phyloP scores from a whole-genome alignment of 129 eudicot species.

The Artemisia tridentata region DNA sequence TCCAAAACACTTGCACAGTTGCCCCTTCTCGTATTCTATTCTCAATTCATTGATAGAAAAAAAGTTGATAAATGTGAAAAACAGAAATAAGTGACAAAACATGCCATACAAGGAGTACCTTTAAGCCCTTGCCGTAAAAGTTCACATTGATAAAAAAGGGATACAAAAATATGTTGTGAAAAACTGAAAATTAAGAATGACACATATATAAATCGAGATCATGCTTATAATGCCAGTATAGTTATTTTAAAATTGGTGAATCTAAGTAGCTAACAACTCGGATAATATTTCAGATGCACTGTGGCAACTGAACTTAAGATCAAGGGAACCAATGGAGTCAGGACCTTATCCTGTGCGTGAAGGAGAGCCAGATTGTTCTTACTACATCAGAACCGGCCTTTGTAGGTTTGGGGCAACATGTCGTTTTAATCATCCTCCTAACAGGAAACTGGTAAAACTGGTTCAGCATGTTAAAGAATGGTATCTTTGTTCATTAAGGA shows the following conservation, averaged over 20 bases:
- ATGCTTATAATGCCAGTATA: not conserved
- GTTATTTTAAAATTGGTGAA: constrained; percentile 8
- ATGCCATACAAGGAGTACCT: not conserved
- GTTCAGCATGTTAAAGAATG: not conserved
- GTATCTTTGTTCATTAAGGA: constrained; percentile 11
- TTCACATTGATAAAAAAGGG: not conserved
- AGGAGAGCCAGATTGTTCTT: constrained; percentile 94
- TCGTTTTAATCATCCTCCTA: constrained; percentile 95
- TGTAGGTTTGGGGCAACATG: constrained; percentile 92
- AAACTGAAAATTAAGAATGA: not conserved
- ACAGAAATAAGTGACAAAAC: not conserved
- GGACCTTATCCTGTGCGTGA: constrained; percentile 87
- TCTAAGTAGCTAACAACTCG: constrained; percentile 18
- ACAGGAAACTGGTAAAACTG: constrained; percentile 73
- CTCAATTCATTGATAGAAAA: not conserved
- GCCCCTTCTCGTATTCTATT: not conserved
- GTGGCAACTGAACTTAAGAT: constrained; percentile 79
- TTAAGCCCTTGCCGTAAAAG: not conserved
- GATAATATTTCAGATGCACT: constrained; percentile 62
- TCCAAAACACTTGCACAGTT: not conserved
- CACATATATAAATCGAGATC: not conserved
- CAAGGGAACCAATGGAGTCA: constrained; percentile 75
- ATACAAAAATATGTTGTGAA: constrained; percentile 1
- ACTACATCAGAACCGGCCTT: constrained; percentile 89
- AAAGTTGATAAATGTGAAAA: not conserved